These are phyloP conservation scores for Penicillium paxilli DNA, from an alignment of 495 filamentous ascomycete species.

Conservation along the genomic window DNA sequence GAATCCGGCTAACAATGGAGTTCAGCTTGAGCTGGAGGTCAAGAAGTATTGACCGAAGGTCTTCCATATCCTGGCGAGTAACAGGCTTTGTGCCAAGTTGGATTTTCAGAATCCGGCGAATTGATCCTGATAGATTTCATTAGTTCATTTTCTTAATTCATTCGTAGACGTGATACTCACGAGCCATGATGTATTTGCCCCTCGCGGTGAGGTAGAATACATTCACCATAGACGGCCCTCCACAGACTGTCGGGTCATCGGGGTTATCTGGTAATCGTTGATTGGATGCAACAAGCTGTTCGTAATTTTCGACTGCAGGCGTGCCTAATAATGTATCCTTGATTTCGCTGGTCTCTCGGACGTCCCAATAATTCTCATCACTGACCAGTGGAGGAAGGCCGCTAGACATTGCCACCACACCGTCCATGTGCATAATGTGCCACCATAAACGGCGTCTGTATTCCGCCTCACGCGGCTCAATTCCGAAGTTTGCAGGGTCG, in stretches of 20 bases:
- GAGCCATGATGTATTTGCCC: constrained; percentile 50
- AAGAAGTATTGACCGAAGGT: constrained; percentile 42
- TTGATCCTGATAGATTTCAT: constrained; percentile 33
- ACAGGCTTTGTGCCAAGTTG: constrained; percentile 47
- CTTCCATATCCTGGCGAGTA: constrained; percentile 46
- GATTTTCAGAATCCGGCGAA: constrained; percentile 46
- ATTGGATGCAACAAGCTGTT: constrained; percentile 30
- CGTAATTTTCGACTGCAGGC: constrained; percentile 39
- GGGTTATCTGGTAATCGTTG: constrained; percentile 41
- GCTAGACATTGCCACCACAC: constrained; percentile 49
- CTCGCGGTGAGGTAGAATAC: constrained; percentile 47
- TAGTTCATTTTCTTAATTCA: constrained; percentile 1
- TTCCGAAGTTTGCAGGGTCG: constrained; percentile 64
- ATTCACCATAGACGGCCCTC: constrained; percentile 48
- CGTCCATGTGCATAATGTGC: constrained; percentile 69
- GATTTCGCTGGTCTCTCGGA: constrained; percentile 44
- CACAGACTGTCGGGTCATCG: constrained; percentile 45
- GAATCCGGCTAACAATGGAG: constrained; percentile 44
- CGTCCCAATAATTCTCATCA: constrained; percentile 51
- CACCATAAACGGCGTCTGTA: constrained; percentile 72
- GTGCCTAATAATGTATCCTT: constrained; percentile 47
- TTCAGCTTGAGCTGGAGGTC: constrained; percentile 47
- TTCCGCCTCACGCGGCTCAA: constrained; percentile 66
- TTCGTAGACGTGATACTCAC: constrained; percentile 26
- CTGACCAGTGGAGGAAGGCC: constrained; percentile 45